phyloP scores from a whole-genome alignment of 2,329 filamentous ascomycete species.

The Botrytis byssoidea region DNA sequence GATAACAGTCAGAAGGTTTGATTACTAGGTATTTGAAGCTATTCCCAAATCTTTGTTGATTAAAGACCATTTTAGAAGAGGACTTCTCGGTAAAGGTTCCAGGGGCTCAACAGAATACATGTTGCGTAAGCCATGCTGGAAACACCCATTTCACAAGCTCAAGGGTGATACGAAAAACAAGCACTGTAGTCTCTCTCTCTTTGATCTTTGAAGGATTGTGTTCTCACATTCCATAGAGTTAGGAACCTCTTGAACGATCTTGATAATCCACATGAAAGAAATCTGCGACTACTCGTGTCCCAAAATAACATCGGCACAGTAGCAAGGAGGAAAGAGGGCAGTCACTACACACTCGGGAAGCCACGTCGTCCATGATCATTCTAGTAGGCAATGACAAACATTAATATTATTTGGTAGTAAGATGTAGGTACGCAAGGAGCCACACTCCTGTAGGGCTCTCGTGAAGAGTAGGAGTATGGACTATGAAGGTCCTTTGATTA shows the following conservation, averaged over 20 bases:
- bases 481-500: constrained; percentile 52
- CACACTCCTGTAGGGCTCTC: constrained; percentile 46
- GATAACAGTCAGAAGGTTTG: not conserved
- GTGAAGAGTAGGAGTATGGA: constrained; percentile 51
- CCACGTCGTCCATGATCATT: not conserved
- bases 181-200: not conserved
- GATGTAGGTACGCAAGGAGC: constrained; percentile 54
- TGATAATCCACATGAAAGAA: not conserved
- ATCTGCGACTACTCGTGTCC: not conserved
- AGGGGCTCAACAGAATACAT: not conserved
- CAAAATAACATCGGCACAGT: not conserved
- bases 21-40: not conserved
- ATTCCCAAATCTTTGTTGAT: not conserved
- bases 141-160: not conserved
- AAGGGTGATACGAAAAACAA: not conserved
- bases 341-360: not conserved
- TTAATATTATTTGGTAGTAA: not conserved
- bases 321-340: not conserved
- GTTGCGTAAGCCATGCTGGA: not conserved
- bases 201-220: not conserved
- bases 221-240: not conserved
- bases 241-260: not conserved
- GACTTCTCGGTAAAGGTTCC: not conserved
- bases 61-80: not conserved
- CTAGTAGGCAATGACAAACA: not conserved